phyloP scores from a whole-genome alignment of 805 yeast species.

The Yarrowia phangngaensis region DNA sequence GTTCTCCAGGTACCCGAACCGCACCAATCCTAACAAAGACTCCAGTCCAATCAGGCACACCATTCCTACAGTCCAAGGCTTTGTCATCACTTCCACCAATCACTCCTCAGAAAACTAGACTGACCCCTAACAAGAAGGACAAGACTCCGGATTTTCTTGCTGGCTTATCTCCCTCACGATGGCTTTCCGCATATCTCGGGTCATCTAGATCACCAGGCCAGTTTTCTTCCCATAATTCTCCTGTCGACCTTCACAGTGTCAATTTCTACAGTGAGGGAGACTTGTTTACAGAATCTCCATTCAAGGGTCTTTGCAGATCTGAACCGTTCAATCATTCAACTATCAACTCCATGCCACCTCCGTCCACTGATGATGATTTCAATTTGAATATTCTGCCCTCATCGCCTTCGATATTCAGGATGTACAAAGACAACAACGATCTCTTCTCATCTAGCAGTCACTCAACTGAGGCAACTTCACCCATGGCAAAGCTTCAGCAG shows the following conservation, averaged over 20 bases:
- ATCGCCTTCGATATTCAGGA: conserved; percentile 21
- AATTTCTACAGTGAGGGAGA: conserved; percentile 16
- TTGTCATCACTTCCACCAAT: conserved; percentile 18
- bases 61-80: conserved; percentile 16
- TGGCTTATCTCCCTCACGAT: conserved; percentile 16
- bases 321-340: conserved; percentile 9
- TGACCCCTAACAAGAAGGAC: conserved; percentile 16
- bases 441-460: conserved; percentile 20
- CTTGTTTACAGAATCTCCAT: conserved; percentile 21
- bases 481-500: conserved; percentile 22
- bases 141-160: conserved; percentile 21
- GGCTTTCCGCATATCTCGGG: conserved; percentile 20
- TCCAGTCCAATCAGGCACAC: conserved; percentile 5
- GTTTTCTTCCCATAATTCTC: conserved; percentile 1
- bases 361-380: conserved; percentile 20
- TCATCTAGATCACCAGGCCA: conserved; percentile 9
- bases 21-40: conserved; percentile 1
- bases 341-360: conserved; percentile 8
- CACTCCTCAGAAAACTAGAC: conserved; percentile 15
- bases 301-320: conserved; percentile 4
- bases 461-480: conserved; percentile 16
- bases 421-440: conserved; percentile 22
- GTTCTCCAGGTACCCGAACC: conserved; percentile 2
- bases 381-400: conserved; percentile 18
- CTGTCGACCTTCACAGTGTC: conserved; percentile 10